phyloP scores from a whole-genome alignment of 805 yeast species.

The Wickerhamomyces rabaulensis region DNA sequence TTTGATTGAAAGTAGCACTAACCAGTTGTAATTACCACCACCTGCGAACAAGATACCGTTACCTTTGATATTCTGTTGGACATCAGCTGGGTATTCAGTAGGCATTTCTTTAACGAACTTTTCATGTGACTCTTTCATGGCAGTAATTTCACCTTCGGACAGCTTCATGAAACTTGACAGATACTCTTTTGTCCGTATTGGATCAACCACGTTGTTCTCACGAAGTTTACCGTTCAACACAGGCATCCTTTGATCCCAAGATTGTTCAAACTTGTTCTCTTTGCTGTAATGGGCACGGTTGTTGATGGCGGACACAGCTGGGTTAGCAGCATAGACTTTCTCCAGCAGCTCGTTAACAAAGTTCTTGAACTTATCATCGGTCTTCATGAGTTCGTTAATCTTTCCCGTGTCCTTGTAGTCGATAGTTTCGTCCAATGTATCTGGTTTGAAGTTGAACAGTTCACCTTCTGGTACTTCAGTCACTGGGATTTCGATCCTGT shows the following conservation, averaged over 20 bases:
- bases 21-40: slow-evolving; percentile 69
- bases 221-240: slow-evolving; percentile 20
- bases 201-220: slow-evolving; percentile 20
- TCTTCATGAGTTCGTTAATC: slow-evolving; percentile 11
- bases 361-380: slow-evolving; percentile 8
- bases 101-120: slow-evolving; percentile 30
- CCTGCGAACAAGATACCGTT: slow-evolving; percentile 69
- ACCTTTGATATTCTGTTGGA: slow-evolving; percentile 33
- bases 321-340: slow-evolving; percentile 12
- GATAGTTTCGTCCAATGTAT: neutral
- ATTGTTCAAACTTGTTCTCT: slow-evolving; percentile 8
- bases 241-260: slow-evolving; percentile 19
- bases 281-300: slow-evolving; percentile 20
- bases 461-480: neutral
- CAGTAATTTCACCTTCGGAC: slow-evolving; percentile 10
- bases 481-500: neutral
- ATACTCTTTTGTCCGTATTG: slow-evolving; percentile 21
- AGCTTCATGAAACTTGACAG: slow-evolving; percentile 15
- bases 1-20: slow-evolving; percentile 48
- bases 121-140: slow-evolving; percentile 17
- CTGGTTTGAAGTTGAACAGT: neutral
- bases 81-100: slow-evolving; percentile 32
- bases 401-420: neutral
- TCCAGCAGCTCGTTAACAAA: slow-evolving; percentile 18
- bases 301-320: slow-evolving; percentile 15